Base-by-base conservation (phyloP, 2,329 filamentous ascomycete species). In the Aspergillus calidoustus region DNA sequence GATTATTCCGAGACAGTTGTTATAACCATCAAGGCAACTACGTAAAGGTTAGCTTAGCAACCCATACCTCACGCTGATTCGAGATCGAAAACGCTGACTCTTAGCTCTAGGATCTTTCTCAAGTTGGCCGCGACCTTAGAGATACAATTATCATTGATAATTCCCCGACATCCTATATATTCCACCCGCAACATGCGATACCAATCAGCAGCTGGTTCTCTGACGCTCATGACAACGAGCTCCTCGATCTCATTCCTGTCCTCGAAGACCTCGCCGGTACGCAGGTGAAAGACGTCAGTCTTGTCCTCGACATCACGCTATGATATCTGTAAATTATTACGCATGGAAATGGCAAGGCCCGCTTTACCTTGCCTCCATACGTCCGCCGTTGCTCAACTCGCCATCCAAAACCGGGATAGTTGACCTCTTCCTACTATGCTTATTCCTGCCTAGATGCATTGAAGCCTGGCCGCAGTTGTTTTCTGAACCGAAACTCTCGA, bases 141-240 rank as follows among this genome's bases (percentile, higher is more conserved):
- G 94, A 99, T 75, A 99, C 94, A 22, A 99, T 99, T 76, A 99
- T 99, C 77, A 99, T 99, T 74, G 95, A 99, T 82, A 99, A 99
- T 80, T 98, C 95, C 51, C 95, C 95, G 2, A 99, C 95, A 4
- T 98, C 94, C 13, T 99, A 99, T 82, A 98, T 99, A 72, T 99
- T 99, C 86, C 95, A 99, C 76, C 95, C 95, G 25, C 94, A 99
- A 82, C 95, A 99, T 77, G 95, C 95, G 64, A 94, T 99, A 54
- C 95, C 95, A 28, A 99, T 99, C 81, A 97, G 93, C 86, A 98
- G 94, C 84, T 99, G 95, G 95, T 99, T 99, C 82, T 97, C 93
- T 68, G 95, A 99, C 80, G 95, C 95, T 64, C 95, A 99, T 80
- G 95, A 99, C 82, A 99, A 99, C 80, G 95, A 99, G 84, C 86